phyloP scores from a whole-genome alignment of 1,284 basidiomycete species.

The Moesziomyces sp. region DNA sequence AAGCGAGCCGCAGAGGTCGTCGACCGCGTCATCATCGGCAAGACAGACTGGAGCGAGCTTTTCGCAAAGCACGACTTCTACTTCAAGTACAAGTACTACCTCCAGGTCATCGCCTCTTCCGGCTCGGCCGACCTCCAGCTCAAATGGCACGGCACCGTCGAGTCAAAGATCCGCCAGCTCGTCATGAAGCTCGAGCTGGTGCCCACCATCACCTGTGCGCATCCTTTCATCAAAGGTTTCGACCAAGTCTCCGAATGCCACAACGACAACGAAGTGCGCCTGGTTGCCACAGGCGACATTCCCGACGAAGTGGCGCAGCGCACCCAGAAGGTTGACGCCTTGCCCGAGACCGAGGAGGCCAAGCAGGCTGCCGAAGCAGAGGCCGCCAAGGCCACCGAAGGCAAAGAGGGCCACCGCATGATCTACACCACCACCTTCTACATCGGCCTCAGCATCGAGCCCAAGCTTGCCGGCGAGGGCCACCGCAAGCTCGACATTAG shows the following conservation, averaged over 20 bases:
- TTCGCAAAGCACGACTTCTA: conserved; percentile 97
- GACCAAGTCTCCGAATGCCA: conserved; percentile 86
- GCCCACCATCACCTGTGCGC: conserved; percentile 88
- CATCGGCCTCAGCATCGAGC: conserved; percentile 92
- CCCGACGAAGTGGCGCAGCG: conserved; percentile 62
- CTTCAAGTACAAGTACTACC: conserved; percentile 94
- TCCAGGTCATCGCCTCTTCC: conserved; percentile 93
- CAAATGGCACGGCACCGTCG: conserved; percentile 98
- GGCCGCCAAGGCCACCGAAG: conserved; percentile 50
- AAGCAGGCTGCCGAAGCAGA: conserved; percentile 53
- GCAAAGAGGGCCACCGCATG: conserved; percentile 73
- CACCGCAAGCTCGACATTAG: conserved; percentile 88
- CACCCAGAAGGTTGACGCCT: conserved; percentile 52
- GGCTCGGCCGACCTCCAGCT: conserved; percentile 84
- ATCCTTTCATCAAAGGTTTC: conserved; percentile 95
- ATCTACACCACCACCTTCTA: conserved; percentile 96
- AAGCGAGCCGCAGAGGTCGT: conserved; percentile 93
- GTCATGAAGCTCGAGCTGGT: conserved; percentile 98
- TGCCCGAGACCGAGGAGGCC: conserved; percentile 53
- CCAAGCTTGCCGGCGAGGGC: conserved; percentile 74
- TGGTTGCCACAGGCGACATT: conserved; percentile 60
- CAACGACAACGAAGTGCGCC: conserved; percentile 75
- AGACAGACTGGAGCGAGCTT: conserved; percentile 80
- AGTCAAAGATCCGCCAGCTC: conserved; percentile 92
- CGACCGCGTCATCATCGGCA: conserved; percentile 86